These are phyloP conservation scores for Camelina laxa DNA, from an alignment of 345 rosid genomes.

Conservation along the genomic window DNA sequence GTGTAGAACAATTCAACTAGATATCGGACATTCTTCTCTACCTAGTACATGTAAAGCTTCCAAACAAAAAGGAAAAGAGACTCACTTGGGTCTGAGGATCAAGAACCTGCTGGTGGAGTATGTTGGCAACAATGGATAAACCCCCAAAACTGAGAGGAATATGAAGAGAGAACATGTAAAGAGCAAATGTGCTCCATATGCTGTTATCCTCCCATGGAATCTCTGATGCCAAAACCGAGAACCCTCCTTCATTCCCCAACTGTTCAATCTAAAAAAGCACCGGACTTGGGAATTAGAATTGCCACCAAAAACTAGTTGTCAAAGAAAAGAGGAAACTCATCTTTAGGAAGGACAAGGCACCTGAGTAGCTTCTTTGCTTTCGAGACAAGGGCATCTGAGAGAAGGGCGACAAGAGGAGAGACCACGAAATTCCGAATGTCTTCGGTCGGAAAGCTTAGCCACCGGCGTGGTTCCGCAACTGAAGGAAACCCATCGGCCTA, in stretches of 20 bases:
- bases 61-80: neutral
- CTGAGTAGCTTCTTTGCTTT: conserved; percentile 10
- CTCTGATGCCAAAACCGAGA: conserved; percentile 60
- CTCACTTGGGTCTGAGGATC: conserved; percentile 82
- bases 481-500: conserved; percentile 33
- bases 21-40: neutral
- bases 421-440: conserved; percentile 15
- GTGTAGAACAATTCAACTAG: neutral
- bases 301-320: neutral
- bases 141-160: conserved; percentile 88
- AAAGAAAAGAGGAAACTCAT: neutral
- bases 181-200: conserved; percentile 73
- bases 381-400: conserved; percentile 32
- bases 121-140: conserved; percentile 64
- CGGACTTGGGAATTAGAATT: conserved; percentile 3
- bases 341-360: too few relatives aligned
- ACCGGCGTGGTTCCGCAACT: neutral
- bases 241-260: conserved; percentile 48
- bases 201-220: conserved; percentile 68
- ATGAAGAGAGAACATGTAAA: conserved; percentile 81
- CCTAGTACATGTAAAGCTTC: neutral
- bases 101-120: conserved; percentile 61
- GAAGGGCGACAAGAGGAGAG: conserved; percentile 24
- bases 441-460: neutral
- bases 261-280: conserved; percentile 7